Evolutionary conservation across 2,329 filamentous ascomycete species (phyloP).

Genomic region (Fusarium sp.): DNA sequence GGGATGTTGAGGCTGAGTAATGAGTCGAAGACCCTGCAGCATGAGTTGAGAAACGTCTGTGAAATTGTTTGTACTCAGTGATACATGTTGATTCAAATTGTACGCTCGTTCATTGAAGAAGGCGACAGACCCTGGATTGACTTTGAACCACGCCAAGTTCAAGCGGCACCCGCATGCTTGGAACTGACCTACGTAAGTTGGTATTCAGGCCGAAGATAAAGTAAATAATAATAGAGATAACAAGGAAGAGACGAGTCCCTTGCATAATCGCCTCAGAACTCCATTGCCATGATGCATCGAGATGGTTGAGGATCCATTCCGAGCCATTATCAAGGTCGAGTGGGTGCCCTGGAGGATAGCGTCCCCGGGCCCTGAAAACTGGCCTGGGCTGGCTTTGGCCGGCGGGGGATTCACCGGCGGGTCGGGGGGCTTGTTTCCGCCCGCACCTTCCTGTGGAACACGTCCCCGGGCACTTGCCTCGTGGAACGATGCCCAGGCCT

Average conservation of each 20-base stretch:
- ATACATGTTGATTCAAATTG: not conserved
- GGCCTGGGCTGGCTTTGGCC: not conserved
- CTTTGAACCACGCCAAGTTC: not conserved
- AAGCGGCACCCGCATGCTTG: not conserved
- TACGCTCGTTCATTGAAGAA: not conserved
- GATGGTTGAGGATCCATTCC: not conserved
- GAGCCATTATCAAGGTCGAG: not conserved
- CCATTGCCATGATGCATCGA: not conserved
- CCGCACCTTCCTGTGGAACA: constrained; percentile 12
- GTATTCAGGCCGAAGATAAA: constrained; percentile 7
- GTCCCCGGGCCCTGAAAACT: constrained; percentile 16
- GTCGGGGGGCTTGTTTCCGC: constrained; percentile 1
- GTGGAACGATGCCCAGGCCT: constrained; percentile 30
- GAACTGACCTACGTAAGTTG: constrained; percentile 8
- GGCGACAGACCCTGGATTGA: not conserved
- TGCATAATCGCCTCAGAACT: constrained; percentile 13
- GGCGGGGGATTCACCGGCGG: constrained; percentile 1
- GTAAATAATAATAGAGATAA: not conserved
- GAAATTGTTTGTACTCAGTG: not conserved
- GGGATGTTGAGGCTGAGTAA: constrained; percentile 11
- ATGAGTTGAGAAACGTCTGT: not conserved
- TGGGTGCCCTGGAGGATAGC: constrained; percentile 9
- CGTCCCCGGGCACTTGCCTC: constrained; percentile 6
- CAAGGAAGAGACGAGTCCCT: constrained; percentile 7
- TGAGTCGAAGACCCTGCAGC: not conserved